phyloP scores from a whole-genome alignment of 768 basidiomycete species.

The Lepiota brunneoincarnata region DNA sequence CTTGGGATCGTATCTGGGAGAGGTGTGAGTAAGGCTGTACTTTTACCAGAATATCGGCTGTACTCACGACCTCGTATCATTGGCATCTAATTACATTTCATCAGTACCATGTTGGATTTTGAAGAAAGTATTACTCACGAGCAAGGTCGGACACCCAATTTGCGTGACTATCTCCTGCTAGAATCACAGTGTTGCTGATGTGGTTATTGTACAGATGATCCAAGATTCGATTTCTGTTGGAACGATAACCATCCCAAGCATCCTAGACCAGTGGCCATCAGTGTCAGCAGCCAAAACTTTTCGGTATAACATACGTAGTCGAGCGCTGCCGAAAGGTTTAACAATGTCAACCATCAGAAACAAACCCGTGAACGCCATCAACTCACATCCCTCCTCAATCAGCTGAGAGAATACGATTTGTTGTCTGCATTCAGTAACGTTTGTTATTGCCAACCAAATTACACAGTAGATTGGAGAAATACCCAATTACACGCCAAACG shows the following conservation, averaged over 20 bases:
- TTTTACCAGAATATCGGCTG: not conserved
- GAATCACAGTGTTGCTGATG: slow-evolving; percentile 52
- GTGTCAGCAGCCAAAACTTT: not conserved
- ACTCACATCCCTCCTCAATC: slow-evolving; percentile 13
- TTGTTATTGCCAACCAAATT: not conserved
- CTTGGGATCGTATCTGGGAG: slow-evolving; percentile 40
- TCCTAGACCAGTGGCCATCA: slow-evolving; percentile 28
- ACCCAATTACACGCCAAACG: slow-evolving; percentile 55
- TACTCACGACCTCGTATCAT: slow-evolving; percentile 43
- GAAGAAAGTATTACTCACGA: slow-evolving; percentile 19
- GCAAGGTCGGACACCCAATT: slow-evolving; percentile 61
- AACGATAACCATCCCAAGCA: slow-evolving; percentile 60
- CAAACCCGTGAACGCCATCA: not conserved
- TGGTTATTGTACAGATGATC: slow-evolving; percentile 45
- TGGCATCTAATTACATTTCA: slow-evolving; percentile 33
- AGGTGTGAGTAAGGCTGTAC: not conserved
- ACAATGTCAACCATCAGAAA: not conserved
- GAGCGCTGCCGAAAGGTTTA: not conserved
- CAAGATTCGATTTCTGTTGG: slow-evolving; percentile 45
- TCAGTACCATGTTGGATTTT: not conserved
- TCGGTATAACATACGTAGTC: not conserved
- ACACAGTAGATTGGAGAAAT: slow-evolving; percentile 6
- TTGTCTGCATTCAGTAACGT: slow-evolving; percentile 31
- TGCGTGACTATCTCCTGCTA: slow-evolving; percentile 63
- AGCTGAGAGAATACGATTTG: slow-evolving; percentile 57